phyloP scores from a whole-genome alignment of 768 basidiomycete genomes.

The Chalciporus piperatus region DNA sequence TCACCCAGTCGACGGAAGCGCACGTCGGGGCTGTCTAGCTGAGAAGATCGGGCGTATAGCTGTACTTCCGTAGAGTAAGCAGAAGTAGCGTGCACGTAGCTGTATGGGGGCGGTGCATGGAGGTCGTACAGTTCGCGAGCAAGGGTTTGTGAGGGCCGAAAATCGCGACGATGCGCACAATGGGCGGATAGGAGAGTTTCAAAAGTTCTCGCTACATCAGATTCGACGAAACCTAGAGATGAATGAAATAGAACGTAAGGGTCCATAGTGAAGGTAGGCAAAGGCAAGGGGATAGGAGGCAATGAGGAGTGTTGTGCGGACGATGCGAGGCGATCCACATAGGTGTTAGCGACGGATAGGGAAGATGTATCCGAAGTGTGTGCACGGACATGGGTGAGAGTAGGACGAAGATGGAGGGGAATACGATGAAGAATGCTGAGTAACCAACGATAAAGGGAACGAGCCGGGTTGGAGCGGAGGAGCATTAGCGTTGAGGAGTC shows the following conservation, averaged over 20 bases:
- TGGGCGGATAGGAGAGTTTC: too few relatives aligned
- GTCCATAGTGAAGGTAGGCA: not conserved
- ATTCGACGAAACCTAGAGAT: not conserved
- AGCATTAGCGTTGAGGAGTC: too few relatives aligned
- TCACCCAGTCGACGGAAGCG: not conserved
- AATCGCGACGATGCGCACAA: not conserved
- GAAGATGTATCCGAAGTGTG: not conserved
- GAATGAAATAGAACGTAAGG: not conserved
- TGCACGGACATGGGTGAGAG: not conserved
- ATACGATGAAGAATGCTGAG: too few relatives aligned
- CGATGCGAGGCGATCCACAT: not conserved
- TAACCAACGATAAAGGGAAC: too few relatives aligned
- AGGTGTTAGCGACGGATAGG: not conserved
- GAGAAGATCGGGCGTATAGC: conserved; percentile 19
- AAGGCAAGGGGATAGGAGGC: not conserved
- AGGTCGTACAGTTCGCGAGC: not conserved
- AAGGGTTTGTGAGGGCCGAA: not conserved
- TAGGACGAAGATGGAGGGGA: conserved; percentile 6
- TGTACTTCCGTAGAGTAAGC: conserved; percentile 22
- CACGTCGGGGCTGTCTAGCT: conserved; percentile 16
- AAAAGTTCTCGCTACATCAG: not conserved
- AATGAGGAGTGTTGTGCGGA: not conserved
- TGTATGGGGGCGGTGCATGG: not conserved
- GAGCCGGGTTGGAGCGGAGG: too few relatives aligned
- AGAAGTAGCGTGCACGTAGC: conserved; percentile 14